These are phyloP conservation scores for Immersiella caudata DNA, from an alignment of 495 filamentous ascomycete genomes.

Conservation along the genomic window DNA sequence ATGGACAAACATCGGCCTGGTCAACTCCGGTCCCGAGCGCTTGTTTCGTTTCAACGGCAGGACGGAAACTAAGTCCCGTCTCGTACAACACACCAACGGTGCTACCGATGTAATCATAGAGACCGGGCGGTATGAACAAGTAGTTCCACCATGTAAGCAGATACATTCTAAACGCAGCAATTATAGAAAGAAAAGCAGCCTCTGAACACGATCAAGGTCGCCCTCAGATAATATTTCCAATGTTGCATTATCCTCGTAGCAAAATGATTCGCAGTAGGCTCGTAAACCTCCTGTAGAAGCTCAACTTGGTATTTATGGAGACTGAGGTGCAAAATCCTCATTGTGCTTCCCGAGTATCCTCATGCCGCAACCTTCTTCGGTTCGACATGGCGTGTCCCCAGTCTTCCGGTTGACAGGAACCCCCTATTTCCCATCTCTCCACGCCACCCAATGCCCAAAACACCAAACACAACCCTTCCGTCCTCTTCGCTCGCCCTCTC, in stretches of 20 bases:
- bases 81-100: not conserved
- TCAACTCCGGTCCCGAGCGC: not conserved
- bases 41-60: not conserved
- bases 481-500: conserved; percentile 50
- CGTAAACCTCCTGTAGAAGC: too few species aligned
- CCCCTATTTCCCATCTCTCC: conserved; percentile 88
- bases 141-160: too few species aligned
- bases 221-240: too few species aligned
- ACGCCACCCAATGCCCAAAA: conserved; percentile 85
- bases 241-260: too few species aligned
- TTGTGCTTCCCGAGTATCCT: too few species aligned
- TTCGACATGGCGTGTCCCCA: conserved; percentile 55
- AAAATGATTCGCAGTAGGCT: too few species aligned
- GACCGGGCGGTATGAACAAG: too few species aligned
- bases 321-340: too few species aligned
- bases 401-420: conserved; percentile 80
- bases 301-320: too few species aligned
- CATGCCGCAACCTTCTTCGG: conserved; percentile 16
- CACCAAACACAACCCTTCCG: conserved; percentile 70
- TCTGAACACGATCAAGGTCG: too few species aligned
- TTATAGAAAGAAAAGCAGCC: too few species aligned
- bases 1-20: not conserved
- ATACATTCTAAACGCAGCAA: too few species aligned
- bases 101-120: not conserved
- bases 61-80: not conserved